Evolutionary conservation across 176 grass and related monocot species (phyloP).

Genomic region (Musa schizocarpa): DNA sequence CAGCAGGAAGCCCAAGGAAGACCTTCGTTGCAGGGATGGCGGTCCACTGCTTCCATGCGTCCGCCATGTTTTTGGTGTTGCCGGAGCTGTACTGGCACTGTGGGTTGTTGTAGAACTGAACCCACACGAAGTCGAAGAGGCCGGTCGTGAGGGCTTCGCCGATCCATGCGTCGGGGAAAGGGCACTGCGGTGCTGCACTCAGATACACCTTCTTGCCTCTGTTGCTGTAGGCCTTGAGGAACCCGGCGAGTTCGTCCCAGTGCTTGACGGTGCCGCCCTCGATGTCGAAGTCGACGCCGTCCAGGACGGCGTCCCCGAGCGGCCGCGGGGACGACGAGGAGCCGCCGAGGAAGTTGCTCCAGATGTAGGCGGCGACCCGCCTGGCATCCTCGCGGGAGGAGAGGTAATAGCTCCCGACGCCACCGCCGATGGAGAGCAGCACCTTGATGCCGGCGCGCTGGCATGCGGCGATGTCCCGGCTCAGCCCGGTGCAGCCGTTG

Average conservation of each 20-base stretch:
- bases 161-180: conserved; percentile 57
- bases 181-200: conserved; percentile 57
- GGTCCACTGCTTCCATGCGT: conserved; percentile 47
- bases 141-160: conserved; percentile 38
- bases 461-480: conserved; percentile 41
- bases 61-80: conserved; percentile 13
- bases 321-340: conserved; percentile 18
- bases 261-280: conserved; percentile 46
- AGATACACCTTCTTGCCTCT: conserved; percentile 20
- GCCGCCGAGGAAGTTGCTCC: conserved; percentile 66
- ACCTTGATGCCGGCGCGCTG: conserved; percentile 64
- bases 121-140: conserved; percentile 21
- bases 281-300: conserved; percentile 80
- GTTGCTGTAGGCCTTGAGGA: conserved; percentile 28
- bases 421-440: conserved; percentile 57
- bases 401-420: conserved; percentile 46
- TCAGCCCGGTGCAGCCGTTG: conserved; percentile 42
- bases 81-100: conserved; percentile 21
- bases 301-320: conserved; percentile 52
- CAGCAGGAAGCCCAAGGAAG: conserved; percentile 59
- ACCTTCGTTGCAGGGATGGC: conserved; percentile 28
- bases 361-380: conserved; percentile 44
- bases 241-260: conserved; percentile 52
- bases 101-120: conserved; percentile 24
- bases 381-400: conserved; percentile 33